phyloP scores from a whole-genome alignment of 306 rosid genomes.

The Casuarina equisetifolia region DNA sequence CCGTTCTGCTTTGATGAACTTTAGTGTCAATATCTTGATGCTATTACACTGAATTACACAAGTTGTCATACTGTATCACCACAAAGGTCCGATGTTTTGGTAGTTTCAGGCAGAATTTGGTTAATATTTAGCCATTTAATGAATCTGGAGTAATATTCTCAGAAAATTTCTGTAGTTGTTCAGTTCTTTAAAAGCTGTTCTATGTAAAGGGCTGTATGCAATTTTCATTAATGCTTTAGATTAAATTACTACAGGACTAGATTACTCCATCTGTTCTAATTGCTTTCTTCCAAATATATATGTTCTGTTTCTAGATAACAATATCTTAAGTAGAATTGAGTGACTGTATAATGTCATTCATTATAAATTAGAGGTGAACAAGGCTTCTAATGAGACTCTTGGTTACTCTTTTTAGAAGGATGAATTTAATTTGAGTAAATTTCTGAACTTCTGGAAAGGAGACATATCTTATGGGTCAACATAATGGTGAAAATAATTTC shows the following conservation, averaged over 20 bases:
- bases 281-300: no score
- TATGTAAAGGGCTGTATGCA: no score
- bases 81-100: background rate
- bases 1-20: constrained; percentile 15
- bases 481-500: no score
- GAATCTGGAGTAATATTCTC: background rate
- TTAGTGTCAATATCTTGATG: background rate
- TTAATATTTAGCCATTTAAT: background rate
- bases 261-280: no score
- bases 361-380: background rate
- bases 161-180: background rate
- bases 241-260: no score
- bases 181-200: background rate
- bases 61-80: background rate
- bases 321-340: no score
- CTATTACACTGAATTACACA: background rate
- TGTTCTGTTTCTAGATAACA: no score
- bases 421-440: background rate
- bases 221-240: no score
- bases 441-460: no score
- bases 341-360: no score
- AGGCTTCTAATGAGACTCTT: no score
- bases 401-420: background rate
- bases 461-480: no score
- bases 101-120: background rate